Evolutionary conservation across 768 basidiomycete species (phyloP).

Genomic region (Krasilnikovozyma curviuscula): DNA sequence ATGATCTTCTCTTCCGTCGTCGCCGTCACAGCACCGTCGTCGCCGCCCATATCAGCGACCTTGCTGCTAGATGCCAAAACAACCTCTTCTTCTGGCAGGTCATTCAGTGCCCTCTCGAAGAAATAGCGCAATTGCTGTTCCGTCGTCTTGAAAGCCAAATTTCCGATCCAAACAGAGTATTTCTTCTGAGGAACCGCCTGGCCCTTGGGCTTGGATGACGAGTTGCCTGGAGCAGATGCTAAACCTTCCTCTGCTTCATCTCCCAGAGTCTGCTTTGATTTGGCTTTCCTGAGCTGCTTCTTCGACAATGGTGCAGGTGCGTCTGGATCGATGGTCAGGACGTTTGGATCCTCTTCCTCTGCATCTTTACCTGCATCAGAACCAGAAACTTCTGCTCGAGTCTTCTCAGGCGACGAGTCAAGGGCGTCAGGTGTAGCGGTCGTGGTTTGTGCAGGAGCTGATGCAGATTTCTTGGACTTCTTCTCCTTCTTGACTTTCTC

Average conservation of each 20-base stretch:
- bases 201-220: not conserved
- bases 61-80: slow-evolving; percentile 58
- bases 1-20: slow-evolving; percentile 14
- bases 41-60: slow-evolving; percentile 26
- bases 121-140: slow-evolving; percentile 40
- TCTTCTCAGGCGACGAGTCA: not conserved
- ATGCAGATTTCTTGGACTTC: not conserved
- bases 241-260: not conserved
- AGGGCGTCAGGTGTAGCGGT: not conserved
- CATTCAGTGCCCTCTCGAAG: slow-evolving; percentile 5
- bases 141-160: slow-evolving; percentile 76
- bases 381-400: not conserved
- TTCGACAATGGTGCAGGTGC: slow-evolving; percentile 9
- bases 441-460: not conserved
- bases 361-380: not conserved
- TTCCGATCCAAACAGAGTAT: slow-evolving; percentile 87
- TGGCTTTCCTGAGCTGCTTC: slow-evolving; percentile 4
- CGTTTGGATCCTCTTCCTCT: not conserved
- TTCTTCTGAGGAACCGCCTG: slow-evolving; percentile 1
- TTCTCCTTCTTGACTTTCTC: slow-evolving; percentile 1
- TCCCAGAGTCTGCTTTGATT: slow-evolving; percentile 1
- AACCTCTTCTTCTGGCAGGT: slow-evolving; percentile 10
- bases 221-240: not conserved
- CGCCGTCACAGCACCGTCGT: slow-evolving; percentile 14
- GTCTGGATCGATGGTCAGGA: slow-evolving; percentile 10